phyloP scores from a whole-genome alignment of 2,329 filamentous ascomycete genomes.

The Ophiostoma ulmi region DNA sequence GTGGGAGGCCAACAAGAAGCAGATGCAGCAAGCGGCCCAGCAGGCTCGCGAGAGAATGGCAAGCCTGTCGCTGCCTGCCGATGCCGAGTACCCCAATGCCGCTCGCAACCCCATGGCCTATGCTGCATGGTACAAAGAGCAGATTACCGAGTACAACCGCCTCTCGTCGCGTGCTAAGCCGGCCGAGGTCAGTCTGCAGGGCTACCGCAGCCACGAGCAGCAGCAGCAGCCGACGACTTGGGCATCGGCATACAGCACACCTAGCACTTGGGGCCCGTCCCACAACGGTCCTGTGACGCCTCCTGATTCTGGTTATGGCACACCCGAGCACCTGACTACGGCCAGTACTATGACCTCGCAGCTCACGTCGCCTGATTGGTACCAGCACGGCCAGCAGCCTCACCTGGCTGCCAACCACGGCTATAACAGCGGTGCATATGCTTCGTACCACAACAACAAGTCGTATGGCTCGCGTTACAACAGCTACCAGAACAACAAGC shows the following conservation, averaged over 20 bases:
- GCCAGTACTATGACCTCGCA: constrained; percentile 10
- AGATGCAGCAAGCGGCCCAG: constrained; percentile 36
- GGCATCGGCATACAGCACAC: background rate
- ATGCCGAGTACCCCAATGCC: constrained; percentile 37
- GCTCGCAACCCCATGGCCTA: constrained; percentile 36
- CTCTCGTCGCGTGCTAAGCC: constrained; percentile 38
- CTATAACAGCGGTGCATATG: background rate
- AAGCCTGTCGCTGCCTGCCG: constrained; percentile 45
- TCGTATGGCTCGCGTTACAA: background rate
- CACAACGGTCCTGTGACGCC: constrained; percentile 47
- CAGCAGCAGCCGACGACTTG: constrained; percentile 1
- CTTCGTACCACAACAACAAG: background rate
- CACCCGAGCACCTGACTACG: constrained; percentile 46
- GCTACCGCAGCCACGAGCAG: constrained; percentile 43
- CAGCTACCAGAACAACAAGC: constrained; percentile 10
- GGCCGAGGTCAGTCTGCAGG: background rate
- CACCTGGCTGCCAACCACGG: background rate
- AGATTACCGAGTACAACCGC: constrained; percentile 50
- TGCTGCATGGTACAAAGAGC: constrained; percentile 47
- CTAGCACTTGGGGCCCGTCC: background rate
- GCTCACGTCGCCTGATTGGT: constrained; percentile 12
- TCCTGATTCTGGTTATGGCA: constrained; percentile 58
- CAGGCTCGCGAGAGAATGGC: constrained; percentile 48
- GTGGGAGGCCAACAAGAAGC: constrained; percentile 53
- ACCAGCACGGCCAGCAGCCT: background rate